These are phyloP conservation scores for Erythrobasidium yunnanense DNA, from an alignment of 768 basidiomycete species.

Conservation along the genomic window DNA sequence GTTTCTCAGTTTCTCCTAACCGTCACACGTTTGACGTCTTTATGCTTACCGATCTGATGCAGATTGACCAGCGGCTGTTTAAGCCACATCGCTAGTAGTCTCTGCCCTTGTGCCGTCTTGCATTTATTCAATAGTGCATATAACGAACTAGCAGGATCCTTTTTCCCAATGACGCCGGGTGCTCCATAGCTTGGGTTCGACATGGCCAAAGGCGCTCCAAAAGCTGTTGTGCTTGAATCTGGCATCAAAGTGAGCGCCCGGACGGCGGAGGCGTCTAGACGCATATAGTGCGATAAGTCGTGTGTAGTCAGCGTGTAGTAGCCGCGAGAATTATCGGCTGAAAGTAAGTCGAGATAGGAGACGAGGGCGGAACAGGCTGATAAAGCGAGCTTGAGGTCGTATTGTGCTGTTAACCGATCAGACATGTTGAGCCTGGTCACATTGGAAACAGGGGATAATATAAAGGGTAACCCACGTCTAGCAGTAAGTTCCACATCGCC, in stretches of 20 bases:
- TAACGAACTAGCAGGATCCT: conserved; percentile 47
- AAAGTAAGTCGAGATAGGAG: conserved; percentile 65
- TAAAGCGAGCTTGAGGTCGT: conserved; percentile 64
- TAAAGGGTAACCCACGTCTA: conserved; percentile 39
- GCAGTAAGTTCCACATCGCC: conserved; percentile 45
- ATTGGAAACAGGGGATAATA: not conserved
- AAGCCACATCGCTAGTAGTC: conserved; percentile 79
- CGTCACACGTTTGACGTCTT: not conserved
- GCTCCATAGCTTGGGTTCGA: conserved; percentile 36
- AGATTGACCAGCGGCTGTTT: conserved; percentile 90
- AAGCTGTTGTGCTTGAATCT: conserved; percentile 34
- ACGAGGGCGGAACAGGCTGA: conserved; percentile 70
- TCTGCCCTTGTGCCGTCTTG: conserved; percentile 86
- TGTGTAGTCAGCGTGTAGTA: conserved; percentile 72
- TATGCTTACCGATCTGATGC: conserved; percentile 71
- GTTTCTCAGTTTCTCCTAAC: too few species aligned
- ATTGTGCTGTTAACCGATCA: conserved; percentile 52
- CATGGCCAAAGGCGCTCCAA: conserved; percentile 1
- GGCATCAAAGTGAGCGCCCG: conserved; percentile 65
- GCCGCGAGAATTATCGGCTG: conserved; percentile 66
- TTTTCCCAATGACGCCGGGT: not conserved
- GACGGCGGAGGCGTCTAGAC: conserved; percentile 85
- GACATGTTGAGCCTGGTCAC: not conserved
- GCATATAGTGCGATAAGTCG: conserved; percentile 89
- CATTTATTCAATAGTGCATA: conserved; percentile 86